Evolutionary conservation across 2,329 filamentous ascomycete species (phyloP), one percentile per base, ranked within the genome.

Genomic region (Fusarium sp.): DNA sequence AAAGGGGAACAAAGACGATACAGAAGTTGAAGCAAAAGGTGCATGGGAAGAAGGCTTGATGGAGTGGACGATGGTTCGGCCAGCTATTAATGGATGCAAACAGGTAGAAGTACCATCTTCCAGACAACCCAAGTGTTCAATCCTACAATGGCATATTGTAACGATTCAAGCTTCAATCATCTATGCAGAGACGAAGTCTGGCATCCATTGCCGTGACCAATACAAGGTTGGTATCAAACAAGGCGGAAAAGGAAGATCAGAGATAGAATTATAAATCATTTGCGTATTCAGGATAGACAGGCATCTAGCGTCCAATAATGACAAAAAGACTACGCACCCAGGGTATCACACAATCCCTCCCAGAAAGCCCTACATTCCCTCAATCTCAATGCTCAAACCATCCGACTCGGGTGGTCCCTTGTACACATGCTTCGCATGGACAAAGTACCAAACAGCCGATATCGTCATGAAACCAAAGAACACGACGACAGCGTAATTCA

Each of bases 401-500:
- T 74, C 75, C 4, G 75, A 77, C 42, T 78, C 72, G 1, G 76
- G 76, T 6, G 76, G 76, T 31, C 76, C 76, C 38, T 69, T 77
- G 34, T 78, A 78, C 13, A 78, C 76, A 61, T 78, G 66, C n/a
- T 75, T 67, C 13, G 76, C 76, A 47, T 90, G 88, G 1, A 85
- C 84, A 73, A 91, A 85, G 80, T 93, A 93, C 91, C 91, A 93
- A 2, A 84, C 74, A 6, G 90, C 80, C 52, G 89, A 91, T 64
- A 92, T 88, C 6, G 81, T 71, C 0, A 87, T 90, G 67, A 93
- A 92, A 0, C 88, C 90, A 6, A 88, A 87, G 80, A 92, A 92
- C 10, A 92, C 91, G 13, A 90, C 90, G n/a, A 87, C 89, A 6
- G 91, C 91, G 76, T 92, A 92, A 79, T 92, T 93, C 90, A 93